Evolutionary conservation across 1,284 basidiomycete species (phyloP).

Genomic region (Hymenochaete sp.): DNA sequence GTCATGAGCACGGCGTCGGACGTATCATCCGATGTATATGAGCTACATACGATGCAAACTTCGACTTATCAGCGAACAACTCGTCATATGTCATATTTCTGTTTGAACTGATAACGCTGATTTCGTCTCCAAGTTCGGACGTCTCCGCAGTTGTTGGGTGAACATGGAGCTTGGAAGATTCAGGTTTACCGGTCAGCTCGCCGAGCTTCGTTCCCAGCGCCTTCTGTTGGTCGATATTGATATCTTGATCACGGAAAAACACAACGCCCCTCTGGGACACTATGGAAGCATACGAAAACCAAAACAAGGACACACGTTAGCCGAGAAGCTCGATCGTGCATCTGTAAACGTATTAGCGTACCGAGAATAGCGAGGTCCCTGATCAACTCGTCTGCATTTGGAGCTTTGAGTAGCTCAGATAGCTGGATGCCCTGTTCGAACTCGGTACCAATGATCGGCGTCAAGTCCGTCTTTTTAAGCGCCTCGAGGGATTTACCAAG

Average conservation of each 20-base stretch:
- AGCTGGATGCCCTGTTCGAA: conserved; percentile 34
- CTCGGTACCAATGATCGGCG: conserved; percentile 33
- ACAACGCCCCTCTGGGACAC: conserved; percentile 64
- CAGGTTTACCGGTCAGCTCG: conserved; percentile 47
- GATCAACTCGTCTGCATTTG: conserved; percentile 35
- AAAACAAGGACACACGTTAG: neutral
- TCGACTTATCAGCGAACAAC: conserved; percentile 4
- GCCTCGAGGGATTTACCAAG: conserved; percentile 13
- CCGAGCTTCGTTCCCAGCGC: conserved; percentile 42
- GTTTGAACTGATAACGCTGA: conserved; percentile 39
- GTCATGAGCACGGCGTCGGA: neutral
- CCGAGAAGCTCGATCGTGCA: neutral
- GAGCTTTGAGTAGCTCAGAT: conserved; percentile 29
- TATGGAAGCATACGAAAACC: neutral
- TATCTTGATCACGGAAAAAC: conserved; percentile 55
- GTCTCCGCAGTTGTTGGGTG: conserved; percentile 55
- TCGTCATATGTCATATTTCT: conserved; percentile 23
- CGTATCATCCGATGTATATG: neutral
- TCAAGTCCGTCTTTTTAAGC: conserved; percentile 21
- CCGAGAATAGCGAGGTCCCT: conserved; percentile 42
- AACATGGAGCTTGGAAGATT: conserved; percentile 46
- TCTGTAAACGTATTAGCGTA: conserved; percentile 3
- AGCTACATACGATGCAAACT: conserved; percentile 7
- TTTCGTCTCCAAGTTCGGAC: conserved; percentile 40
- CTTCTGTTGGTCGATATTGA: conserved; percentile 38